Evolutionary conservation across 2,329 filamentous ascomycete species (phyloP).

Genomic region (Aureobasidium leucospermi): DNA sequence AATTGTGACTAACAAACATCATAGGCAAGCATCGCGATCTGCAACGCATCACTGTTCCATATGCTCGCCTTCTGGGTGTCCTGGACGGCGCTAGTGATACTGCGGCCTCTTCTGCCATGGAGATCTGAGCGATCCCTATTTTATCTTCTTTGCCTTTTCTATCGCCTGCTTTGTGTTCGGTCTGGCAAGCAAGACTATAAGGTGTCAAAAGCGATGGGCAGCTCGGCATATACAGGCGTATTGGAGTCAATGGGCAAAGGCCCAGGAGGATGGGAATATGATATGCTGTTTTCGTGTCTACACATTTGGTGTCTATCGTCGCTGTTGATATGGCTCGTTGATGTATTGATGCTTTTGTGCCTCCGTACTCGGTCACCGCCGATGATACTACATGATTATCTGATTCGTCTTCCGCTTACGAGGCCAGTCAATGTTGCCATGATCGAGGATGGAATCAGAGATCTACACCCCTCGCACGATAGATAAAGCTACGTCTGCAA

Average conservation of each 20-base stretch:
- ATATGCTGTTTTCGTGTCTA: neutral
- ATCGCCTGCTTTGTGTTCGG: neutral
- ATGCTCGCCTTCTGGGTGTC: slow-evolving; percentile 72
- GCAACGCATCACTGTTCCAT: slow-evolving; percentile 89
- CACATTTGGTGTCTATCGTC: neutral
- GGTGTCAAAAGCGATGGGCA: neutral
- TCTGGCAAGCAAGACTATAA: neutral
- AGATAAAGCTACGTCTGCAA: neutral
- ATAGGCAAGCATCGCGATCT: slow-evolving; percentile 93
- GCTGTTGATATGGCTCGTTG: too few relatives aligned
- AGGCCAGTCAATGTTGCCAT: neutral
- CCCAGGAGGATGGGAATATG: neutral
- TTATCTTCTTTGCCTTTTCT: neutral
- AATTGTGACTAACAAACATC: neutral
- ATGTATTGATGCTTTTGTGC: neutral
- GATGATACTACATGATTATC: neutral
- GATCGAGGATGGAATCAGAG: neutral
- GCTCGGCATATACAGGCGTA: neutral
- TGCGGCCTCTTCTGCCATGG: slow-evolving; percentile 5
- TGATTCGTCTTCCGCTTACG: neutral
- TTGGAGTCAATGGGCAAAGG: neutral
- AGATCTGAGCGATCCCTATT: neutral
- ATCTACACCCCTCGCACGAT: neutral
- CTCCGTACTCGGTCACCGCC: neutral
- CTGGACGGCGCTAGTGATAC: slow-evolving; percentile 24